These are phyloP conservation scores for Sphaceloma murrayae DNA, from an alignment of 2,329 filamentous ascomycete genomes.

Conservation along the genomic window DNA sequence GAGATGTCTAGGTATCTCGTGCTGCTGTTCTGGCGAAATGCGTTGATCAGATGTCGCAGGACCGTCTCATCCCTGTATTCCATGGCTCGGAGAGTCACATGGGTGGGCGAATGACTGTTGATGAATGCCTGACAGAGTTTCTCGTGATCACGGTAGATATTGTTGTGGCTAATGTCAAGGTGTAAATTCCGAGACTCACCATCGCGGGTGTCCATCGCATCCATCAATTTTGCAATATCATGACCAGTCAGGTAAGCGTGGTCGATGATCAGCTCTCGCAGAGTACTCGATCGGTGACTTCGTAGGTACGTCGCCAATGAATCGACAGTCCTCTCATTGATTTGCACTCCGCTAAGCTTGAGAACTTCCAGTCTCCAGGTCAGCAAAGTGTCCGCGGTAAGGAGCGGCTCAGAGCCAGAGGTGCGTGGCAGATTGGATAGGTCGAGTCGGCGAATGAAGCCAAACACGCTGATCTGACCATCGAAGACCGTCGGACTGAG, in stretches of 20 bases:
- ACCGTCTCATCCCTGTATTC: conserved; percentile 58
- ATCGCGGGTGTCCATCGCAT: conserved; percentile 48
- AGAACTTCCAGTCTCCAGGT: conserved; percentile 60
- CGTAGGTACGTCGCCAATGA: conserved; percentile 52
- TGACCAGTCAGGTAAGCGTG: conserved; percentile 56
- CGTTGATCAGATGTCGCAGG: conserved; percentile 54
- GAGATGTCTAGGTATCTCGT: conserved; percentile 59
- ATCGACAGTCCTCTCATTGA: conserved; percentile 55
- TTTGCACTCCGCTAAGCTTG: conserved; percentile 51
- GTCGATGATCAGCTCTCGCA: conserved; percentile 55
- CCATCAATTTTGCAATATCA: conserved; percentile 56
- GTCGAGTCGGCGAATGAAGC: conserved; percentile 55
- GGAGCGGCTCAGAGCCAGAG: conserved; percentile 53
- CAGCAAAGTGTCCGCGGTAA: conserved; percentile 55
- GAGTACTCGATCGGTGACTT: conserved; percentile 43
- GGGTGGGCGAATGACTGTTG: conserved; percentile 48
- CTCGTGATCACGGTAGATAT: conserved; percentile 45
- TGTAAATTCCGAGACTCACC: conserved; percentile 49
- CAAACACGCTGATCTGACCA: conserved; percentile 56
- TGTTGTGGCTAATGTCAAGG: conserved; percentile 56
- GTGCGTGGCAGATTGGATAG: conserved; percentile 56
- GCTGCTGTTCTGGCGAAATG: conserved; percentile 52
- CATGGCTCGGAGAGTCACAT: conserved; percentile 57
- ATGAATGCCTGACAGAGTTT: conserved; percentile 45
- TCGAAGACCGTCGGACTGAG: conserved; percentile 56